These are phyloP conservation scores for Moesziomyces sp. DNA, from an alignment of 1,284 basidiomycete genomes.

Conservation along the genomic window DNA sequence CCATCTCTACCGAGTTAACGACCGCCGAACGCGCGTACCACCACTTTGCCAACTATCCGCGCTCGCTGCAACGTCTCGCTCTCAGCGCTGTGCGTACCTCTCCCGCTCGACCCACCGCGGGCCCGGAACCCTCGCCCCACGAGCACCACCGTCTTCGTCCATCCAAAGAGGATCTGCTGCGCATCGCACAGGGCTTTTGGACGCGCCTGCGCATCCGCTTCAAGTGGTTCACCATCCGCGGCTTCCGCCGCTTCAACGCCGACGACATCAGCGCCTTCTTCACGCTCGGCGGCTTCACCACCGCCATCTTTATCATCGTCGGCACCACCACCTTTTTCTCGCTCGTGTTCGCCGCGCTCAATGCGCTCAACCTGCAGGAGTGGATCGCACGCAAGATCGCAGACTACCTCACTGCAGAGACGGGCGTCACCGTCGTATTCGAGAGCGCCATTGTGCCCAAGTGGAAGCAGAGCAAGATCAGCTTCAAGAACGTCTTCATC, in stretches of 20 bases:
- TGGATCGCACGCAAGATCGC: conserved; percentile 89
- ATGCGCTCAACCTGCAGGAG: conserved; percentile 92
- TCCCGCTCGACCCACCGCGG: background rate
- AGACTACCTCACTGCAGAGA: conserved; percentile 90
- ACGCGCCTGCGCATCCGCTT: conserved; percentile 89
- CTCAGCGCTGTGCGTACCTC: conserved; percentile 50
- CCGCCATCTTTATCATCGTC: conserved; percentile 90
- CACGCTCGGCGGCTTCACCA: conserved; percentile 82
- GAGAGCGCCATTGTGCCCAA: conserved; percentile 98
- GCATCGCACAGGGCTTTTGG: conserved; percentile 87
- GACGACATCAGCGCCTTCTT: conserved; percentile 97
- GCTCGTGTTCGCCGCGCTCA: conserved; percentile 86
- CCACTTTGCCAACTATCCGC: conserved; percentile 62
- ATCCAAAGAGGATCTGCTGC: conserved; percentile 77
- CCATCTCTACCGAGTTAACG: conserved; percentile 24
- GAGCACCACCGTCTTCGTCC: conserved; percentile 42
- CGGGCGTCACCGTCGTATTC: conserved; percentile 93
- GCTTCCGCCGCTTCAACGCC: conserved; percentile 92
- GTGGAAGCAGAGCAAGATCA: conserved; percentile 94
- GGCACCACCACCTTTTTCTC: conserved; percentile 98
- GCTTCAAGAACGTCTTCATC: conserved; percentile 95
- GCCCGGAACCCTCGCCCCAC: conserved; percentile 3
- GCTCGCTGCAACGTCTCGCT: conserved; percentile 57
- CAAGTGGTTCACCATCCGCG: conserved; percentile 96
- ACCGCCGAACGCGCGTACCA: conserved; percentile 42